phyloP scores from a whole-genome alignment of 768 basidiomycete species.

The Macrolepiota fuliginosa region DNA sequence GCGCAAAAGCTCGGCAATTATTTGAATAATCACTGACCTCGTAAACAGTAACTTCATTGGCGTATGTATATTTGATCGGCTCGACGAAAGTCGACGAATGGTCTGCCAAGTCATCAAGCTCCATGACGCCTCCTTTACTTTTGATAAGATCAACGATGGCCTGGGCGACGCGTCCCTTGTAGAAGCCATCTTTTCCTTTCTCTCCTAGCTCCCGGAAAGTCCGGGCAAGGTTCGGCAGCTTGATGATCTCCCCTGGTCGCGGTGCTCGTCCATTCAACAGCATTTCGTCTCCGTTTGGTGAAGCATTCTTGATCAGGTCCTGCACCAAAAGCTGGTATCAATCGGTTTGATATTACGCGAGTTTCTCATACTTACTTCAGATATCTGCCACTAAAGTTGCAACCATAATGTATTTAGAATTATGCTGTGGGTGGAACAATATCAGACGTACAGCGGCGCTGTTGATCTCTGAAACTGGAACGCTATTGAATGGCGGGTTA shows the following conservation, averaged over 20 bases:
- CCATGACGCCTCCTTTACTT: slow-evolving; percentile 90
- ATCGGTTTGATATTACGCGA: background rate
- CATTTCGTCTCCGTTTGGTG: slow-evolving; percentile 85
- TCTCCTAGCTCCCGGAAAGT: slow-evolving; percentile 81
- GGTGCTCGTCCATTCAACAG: slow-evolving; percentile 83
- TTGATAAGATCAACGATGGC: slow-evolving; percentile 86
- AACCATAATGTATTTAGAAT: background rate
- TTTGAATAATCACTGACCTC: slow-evolving; percentile 54
- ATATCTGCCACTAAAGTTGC: slow-evolving; percentile 48
- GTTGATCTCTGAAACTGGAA: slow-evolving; percentile 86
- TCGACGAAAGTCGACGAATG: slow-evolving; percentile 80
- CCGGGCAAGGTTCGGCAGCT: slow-evolving; percentile 74
- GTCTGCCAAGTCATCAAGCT: slow-evolving; percentile 85
- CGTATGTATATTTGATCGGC: slow-evolving; percentile 91
- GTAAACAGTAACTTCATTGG: slow-evolving; percentile 81
- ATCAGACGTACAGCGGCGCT: slow-evolving; percentile 44
- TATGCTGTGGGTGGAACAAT: background rate
- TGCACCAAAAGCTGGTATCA: slow-evolving; percentile 22
- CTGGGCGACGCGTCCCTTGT: slow-evolving; percentile 87
- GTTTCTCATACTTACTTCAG: slow-evolving; percentile 42
- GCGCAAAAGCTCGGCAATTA: background rate
- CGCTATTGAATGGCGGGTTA: slow-evolving; percentile 37
- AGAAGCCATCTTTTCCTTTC: slow-evolving; percentile 90
- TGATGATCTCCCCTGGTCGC: slow-evolving; percentile 79
- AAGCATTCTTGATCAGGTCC: slow-evolving; percentile 74